phyloP scores from a whole-genome alignment of 1,284 basidiomycete genomes.

The Anthracocystis walkeri region DNA sequence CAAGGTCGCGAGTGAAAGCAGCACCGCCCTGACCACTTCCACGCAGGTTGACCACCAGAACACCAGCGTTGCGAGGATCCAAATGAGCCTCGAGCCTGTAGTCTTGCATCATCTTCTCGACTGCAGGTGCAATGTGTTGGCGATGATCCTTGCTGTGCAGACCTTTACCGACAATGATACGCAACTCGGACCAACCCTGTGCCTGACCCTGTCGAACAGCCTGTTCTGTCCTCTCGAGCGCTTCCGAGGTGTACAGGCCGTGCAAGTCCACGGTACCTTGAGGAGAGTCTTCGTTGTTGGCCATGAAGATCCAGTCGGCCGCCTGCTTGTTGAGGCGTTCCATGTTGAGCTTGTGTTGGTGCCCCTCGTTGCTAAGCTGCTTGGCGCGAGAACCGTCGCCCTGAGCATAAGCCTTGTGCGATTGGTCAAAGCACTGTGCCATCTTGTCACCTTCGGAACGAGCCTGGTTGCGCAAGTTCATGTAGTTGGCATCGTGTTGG shows the following conservation, averaged over 20 bases:
- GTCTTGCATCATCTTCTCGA: conserved; percentile 87
- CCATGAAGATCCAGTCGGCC: conserved; percentile 85
- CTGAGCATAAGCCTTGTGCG: conserved; percentile 74
- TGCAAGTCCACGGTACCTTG: conserved; percentile 76
- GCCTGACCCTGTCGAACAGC: conserved; percentile 79
- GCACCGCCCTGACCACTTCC: conserved; percentile 70
- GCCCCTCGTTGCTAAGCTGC: conserved; percentile 83
- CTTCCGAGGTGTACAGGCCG: conserved; percentile 90
- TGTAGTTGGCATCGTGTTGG: conserved; percentile 65
- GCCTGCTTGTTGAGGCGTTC: conserved; percentile 85
- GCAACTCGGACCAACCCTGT: conserved; percentile 78
- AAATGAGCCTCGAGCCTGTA: conserved; percentile 80
- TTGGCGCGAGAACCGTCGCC: conserved; percentile 86
- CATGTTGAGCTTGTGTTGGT: conserved; percentile 83
- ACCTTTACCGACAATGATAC: conserved; percentile 86
- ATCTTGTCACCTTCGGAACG: conserved; percentile 65
- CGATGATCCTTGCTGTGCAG: conserved; percentile 83
- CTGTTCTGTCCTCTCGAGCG: conserved; percentile 70
- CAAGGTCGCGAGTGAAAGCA: conserved; percentile 62
- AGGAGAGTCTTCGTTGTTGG: conserved; percentile 61
- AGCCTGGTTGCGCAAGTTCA: conserved; percentile 61
- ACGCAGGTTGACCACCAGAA: conserved; percentile 83
- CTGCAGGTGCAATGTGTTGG: conserved; percentile 92
- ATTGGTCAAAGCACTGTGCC: conserved; percentile 63
- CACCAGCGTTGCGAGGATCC: conserved; percentile 85